Evolutionary conservation across 2,329 filamentous ascomycete genomes (phyloP).

Genomic region (Sclerotiophoma versabilis): DNA sequence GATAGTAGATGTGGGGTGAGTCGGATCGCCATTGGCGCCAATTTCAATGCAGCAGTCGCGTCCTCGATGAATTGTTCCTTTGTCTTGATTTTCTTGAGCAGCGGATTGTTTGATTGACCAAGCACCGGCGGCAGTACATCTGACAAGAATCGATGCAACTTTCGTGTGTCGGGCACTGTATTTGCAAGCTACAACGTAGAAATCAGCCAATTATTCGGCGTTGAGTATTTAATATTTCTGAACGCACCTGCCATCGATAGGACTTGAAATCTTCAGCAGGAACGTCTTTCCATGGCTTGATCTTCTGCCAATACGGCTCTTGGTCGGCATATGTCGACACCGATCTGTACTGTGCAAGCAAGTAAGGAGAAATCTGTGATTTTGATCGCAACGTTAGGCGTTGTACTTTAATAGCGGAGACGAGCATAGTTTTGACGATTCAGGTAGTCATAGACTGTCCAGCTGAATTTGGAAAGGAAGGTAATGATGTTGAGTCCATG

Average conservation of each 20-base stretch:
- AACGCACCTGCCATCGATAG: slow-evolving; percentile 63
- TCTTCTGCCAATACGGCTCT: slow-evolving; percentile 59
- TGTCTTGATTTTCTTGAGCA: slow-evolving; percentile 51
- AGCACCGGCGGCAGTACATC: slow-evolving; percentile 60
- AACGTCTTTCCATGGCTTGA: slow-evolving; percentile 60
- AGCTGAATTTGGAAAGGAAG: background rate
- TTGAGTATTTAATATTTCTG: no score
- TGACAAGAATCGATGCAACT: slow-evolving; percentile 59
- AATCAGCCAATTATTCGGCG: background rate
- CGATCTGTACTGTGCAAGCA: slow-evolving; percentile 7
- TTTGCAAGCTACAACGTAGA: slow-evolving; percentile 54
- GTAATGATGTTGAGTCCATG: background rate
- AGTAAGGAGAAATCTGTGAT: background rate
- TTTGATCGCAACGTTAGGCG: slow-evolving; percentile 1
- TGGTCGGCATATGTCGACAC: slow-evolving; percentile 21
- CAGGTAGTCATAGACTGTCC: background rate
- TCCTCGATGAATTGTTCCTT: slow-evolving; percentile 64
- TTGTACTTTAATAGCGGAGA: background rate
- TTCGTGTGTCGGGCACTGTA: slow-evolving; percentile 57
- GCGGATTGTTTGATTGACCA: slow-evolving; percentile 44
- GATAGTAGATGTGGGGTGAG: slow-evolving; percentile 68
- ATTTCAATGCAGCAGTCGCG: slow-evolving; percentile 59
- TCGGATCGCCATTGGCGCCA: slow-evolving; percentile 66
- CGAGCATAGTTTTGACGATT: slow-evolving; percentile 8
- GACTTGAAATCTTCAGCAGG: slow-evolving; percentile 59